These are phyloP conservation scores for Colletotrichum filicis DNA, from an alignment of 2,329 filamentous ascomycete species.

Conservation along the genomic window DNA sequence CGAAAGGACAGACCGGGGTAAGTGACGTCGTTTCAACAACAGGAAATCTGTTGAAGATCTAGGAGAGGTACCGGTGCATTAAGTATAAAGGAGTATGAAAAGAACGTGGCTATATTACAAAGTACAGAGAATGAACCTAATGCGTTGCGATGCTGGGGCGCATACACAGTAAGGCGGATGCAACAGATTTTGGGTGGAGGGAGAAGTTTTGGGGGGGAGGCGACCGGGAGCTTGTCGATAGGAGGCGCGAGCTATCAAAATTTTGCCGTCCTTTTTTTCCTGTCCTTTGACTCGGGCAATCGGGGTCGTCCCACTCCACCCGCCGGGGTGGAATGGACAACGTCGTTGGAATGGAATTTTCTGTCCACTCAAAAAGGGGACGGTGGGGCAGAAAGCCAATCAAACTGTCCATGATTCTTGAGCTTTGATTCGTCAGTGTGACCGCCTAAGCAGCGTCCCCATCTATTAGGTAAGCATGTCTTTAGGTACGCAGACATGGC, in stretches of 20 bases:
- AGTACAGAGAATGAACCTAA: constrained; percentile 20
- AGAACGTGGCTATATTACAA: constrained; percentile 29
- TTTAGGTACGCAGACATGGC: no score
- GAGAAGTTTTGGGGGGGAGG: neutral
- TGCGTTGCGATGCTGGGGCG: constrained; percentile 4
- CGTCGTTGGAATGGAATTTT: constrained; percentile 5
- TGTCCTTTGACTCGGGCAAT: constrained; percentile 8
- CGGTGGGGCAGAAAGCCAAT: neutral
- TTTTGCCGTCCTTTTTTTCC: constrained; percentile 4
- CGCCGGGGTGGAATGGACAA: constrained; percentile 4
- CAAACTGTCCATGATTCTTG: neutral
- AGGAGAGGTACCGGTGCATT: constrained; percentile 16
- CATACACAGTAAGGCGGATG: neutral
- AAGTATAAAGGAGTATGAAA: constrained; percentile 19
- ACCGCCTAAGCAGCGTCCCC: no score
- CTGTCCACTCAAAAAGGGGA: neutral
- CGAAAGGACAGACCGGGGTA: neutral
- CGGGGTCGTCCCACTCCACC: neutral
- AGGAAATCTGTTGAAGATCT: constrained; percentile 6
- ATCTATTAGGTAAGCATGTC: no score
- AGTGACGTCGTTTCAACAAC: constrained; percentile 11
- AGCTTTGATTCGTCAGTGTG: neutral
- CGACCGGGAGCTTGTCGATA: constrained; percentile 7
- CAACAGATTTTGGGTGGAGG: neutral
- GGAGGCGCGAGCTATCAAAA: constrained; percentile 17